Evolutionary conservation across 306 rosid genomes (phyloP), one percentile per base, ranked within the genome.

Genomic region (Quillaja saponaria): DNA sequence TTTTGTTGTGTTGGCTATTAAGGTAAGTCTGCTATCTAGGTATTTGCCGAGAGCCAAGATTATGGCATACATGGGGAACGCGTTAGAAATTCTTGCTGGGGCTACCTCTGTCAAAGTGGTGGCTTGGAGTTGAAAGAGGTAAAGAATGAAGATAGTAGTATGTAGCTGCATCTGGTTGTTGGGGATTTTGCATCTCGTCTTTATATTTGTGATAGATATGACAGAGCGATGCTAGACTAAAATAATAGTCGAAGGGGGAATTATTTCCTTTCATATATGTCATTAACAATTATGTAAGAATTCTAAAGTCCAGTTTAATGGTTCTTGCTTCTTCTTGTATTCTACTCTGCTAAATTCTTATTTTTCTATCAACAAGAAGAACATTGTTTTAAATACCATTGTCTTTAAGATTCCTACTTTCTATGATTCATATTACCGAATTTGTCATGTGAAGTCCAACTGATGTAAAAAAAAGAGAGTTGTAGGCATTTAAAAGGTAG

Each of bases 61-160:
- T 92, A 92, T 38, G 99, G 99, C 64, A 69, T 82, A 76, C 90
- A 92, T 60, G 96, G 99, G 62, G 99, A 92, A 35, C 96, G 91
- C 34, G 99, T 92, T 53, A 81, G 95, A 74, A 92, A 75, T 76
- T 96, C 99, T 72, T 92, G 99, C 81, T 92, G 96, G 99, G 99
- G 99, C 17, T 92, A 89, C 79, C 99, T 92, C 62, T 92, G 99
- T 78, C 99, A 92, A 85, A 89, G 99, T 75, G 96, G 99, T 34
- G 73, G 95, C 83, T 81, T 86, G 90, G 96, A 89, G 75, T 84
- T 92, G 85, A 92, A 87, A 81, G 96, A 84, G 99, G 99, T 92
- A 83, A 70, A 9, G 15, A 1, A 46, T 68, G 61, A 52, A 69
- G 59, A 59, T 41, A 46, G 49, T 69, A 50, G 31, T 38, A 37